Conservation (phyloP, 768 basidiomycete species). For the Tephrocybe rancida region DNA sequence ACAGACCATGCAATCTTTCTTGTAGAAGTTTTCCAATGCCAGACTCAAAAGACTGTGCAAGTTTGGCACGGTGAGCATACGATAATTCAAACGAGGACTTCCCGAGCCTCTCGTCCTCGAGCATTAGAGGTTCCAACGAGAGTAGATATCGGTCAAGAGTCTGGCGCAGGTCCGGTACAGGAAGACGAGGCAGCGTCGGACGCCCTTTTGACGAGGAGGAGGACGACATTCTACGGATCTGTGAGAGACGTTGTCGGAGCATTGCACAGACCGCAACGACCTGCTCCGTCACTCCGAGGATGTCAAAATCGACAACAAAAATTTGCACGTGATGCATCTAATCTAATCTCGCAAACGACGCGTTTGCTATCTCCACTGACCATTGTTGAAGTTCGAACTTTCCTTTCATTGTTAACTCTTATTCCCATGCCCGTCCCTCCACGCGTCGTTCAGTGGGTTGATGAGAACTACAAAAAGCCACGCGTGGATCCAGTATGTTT, state of each 20-base stretch:
- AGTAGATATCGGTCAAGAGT: constrained; percentile 79
- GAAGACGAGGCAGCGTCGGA: constrained; percentile 60
- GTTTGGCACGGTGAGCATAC: constrained; percentile 54
- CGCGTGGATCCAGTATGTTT: constrained; percentile 59
- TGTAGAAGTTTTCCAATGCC: constrained; percentile 74
- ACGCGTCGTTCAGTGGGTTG: constrained; percentile 54
- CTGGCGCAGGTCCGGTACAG: constrained; percentile 76
- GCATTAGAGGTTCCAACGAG: constrained; percentile 77
- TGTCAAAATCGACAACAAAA: not conserved
- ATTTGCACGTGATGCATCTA: constrained; percentile 25
- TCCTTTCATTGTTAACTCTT: constrained; percentile 5
- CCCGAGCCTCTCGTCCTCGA: constrained; percentile 68
- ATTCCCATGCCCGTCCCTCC: constrained; percentile 30
- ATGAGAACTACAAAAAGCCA: constrained; percentile 59
- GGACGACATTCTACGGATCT: constrained; percentile 21
- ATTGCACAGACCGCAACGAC: constrained; percentile 6
- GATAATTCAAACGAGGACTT: constrained; percentile 53
- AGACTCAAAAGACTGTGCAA: constrained; percentile 68
- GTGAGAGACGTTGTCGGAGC: constrained; percentile 19
- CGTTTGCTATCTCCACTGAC: constrained; percentile 2
- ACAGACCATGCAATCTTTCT: constrained; percentile 71
- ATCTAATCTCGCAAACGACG: constrained; percentile 31
- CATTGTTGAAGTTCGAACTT: not conserved
- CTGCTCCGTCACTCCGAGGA: not conserved
- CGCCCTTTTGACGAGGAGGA: constrained; percentile 13